Base-by-base conservation (phyloP, 495 filamentous ascomycete genomes). In the Xylaria castorea region DNA sequence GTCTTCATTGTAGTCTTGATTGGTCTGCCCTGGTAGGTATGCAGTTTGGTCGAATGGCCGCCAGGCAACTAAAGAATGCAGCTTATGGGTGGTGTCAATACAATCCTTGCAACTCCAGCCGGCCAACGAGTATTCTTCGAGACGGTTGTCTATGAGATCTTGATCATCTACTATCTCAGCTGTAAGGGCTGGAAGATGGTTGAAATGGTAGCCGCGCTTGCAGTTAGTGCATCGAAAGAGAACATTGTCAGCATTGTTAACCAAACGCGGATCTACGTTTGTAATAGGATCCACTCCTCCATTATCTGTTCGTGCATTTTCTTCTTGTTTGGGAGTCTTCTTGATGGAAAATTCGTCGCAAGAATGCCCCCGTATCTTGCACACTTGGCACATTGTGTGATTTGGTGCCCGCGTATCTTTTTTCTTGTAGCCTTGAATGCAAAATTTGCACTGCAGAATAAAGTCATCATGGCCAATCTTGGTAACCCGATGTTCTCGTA, bases 401-500 rank as follows among this genome's bases (percentile, higher is more conserved):
- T 91, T 85, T 0, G 97, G 95, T 5, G 88, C 88, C 4, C 85
- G 84, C 1, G 77, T 72, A 74, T 98, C 93, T 75, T 93, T 95
- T 64, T 87, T 87, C 66, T 85, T 84, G 46, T 89, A 81, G 22
- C 83, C 76, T 30, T 92, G 90, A 55, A 98, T 83, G 76, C 97
- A 99, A 53, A 91, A 92, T 70, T 89, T 90, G 80, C 97, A 99
- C 79, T 99, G 97, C 46, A 98, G 83, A 50, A 98, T 90, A 75
- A 96, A 98, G 20, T 92, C 83, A 18, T 91, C 89, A 5, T 90
- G 83, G 5, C 83, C 89, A 61, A 98, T 84, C 79, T 97, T 98
- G n/a, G 96, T 98, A 32, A 97, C 93, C n/a, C 95, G 84, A 81
- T 98, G 96, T 6, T 97, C 94, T 55, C 97, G 87, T 14, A 74